Conservation (phyloP, 768 basidiomycete genomes). For the Amanita rubescens region DNA sequence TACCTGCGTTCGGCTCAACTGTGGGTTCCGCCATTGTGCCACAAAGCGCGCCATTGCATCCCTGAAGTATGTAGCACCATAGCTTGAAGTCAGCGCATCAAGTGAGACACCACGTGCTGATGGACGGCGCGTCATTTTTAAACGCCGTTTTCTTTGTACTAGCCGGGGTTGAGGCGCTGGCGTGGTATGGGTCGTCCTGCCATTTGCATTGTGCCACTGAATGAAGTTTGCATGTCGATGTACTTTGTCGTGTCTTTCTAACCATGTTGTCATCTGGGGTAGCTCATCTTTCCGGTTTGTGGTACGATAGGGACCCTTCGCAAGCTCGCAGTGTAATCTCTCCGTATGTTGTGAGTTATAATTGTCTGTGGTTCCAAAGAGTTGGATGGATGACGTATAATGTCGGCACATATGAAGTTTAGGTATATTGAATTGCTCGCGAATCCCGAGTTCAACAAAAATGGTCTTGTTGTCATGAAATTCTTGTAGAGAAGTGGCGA, state of each 20-base stretch:
- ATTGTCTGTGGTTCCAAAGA: background rate
- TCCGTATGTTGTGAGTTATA: background rate
- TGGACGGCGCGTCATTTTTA: background rate
- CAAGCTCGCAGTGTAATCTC: background rate
- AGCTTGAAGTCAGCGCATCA: background rate
- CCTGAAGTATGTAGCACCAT: background rate
- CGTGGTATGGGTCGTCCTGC: background rate
- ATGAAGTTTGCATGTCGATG: background rate
- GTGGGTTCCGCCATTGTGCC: background rate
- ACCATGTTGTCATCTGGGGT: background rate
- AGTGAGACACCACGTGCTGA: background rate
- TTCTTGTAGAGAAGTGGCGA: slow-evolving; percentile 12
- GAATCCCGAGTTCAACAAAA: slow-evolving; percentile 17
- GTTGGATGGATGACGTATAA: slow-evolving; percentile 13
- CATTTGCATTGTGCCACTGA: background rate
- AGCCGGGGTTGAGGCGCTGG: background rate
- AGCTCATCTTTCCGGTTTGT: background rate
- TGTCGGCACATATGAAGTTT: slow-evolving; percentile 24
- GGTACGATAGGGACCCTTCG: background rate
- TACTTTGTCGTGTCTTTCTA: background rate
- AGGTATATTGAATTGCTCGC: slow-evolving; percentile 26
- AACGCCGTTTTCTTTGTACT: background rate
- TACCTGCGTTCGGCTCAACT: background rate
- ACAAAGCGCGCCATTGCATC: background rate
- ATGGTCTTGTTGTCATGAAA: slow-evolving; percentile 22